Base-by-base conservation (phyloP, 768 basidiomycete species). In the Megacollybia marginata region DNA sequence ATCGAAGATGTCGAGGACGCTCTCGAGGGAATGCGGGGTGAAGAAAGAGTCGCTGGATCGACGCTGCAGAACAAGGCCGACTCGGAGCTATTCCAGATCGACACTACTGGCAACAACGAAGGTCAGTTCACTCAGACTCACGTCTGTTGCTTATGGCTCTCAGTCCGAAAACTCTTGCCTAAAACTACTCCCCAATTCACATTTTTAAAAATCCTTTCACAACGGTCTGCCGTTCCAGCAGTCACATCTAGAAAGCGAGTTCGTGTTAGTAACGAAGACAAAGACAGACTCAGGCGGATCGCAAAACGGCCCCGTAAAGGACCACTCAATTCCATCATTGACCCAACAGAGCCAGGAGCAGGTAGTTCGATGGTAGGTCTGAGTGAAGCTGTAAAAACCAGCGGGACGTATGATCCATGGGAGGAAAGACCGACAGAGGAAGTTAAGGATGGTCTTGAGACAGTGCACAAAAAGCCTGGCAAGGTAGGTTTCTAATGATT, bases 201-300 rank as follows among this genome's bases (percentile, higher is more conserved):
- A 16, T 89, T 90, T 0, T 69, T 85, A 2, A 87, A 87, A 72
- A 86, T 95, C 32, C 80, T 96, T 13, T 66, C 82, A 0, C 82
- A 92, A 60, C 85, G 92, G 16, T 94, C 92, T 1, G 92, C 93
- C 5, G 77, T 95, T 11, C 89, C 92, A 12, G 88, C 92, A 0
- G 79, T 94, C 32, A 68, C 76, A 51, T 87, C 90, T n/a, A 81
- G 79, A 13, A 78, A 78, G 60, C 46, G 46, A 6, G 49, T 67
- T 0, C 50, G 48, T 20, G 62, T 92, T 10, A 80, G 73, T 28
- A 62, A 72, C 3, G 82, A 82, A 48, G 88, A 93, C 52, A 93
- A 93, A 63, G 80, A 80, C 19, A 71, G 83, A 11, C 65, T 96
- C 11, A 64, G 88, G 33, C 76, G 85, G 9, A 87, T 92, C n/a